Percentiles rank a stretch among this genome's conserved stretches.
Evolutionary conservation across 371 early-diverging fungal species (phyloP).

Genomic region (Mucor indicus): DNA sequence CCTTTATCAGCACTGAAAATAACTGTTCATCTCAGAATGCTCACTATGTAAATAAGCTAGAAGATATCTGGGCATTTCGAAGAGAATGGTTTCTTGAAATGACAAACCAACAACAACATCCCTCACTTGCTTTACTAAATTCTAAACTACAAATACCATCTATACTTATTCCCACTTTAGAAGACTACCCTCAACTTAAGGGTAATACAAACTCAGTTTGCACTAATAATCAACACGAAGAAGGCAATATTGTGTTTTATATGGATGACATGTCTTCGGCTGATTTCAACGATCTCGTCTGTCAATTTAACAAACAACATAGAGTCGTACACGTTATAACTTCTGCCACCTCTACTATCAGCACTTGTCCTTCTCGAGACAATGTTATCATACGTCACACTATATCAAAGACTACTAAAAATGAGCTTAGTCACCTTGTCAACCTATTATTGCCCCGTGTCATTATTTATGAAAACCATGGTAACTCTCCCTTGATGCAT

Average conservation of each 20-base stretch:
- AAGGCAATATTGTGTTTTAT: no score
- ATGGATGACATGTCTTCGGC: no score
- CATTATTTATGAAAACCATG: conserved; percentile 15
- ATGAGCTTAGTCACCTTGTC: not conserved
- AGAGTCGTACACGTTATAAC: no score
- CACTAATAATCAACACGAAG: no score
- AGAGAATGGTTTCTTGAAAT: conserved; percentile 25
- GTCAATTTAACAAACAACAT: no score
- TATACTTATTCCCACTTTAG: not conserved
- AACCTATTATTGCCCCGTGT: conserved; percentile 14
- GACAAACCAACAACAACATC: not conserved
- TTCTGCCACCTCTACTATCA: no score
- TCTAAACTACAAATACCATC: conserved; percentile 1
- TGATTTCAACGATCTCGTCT: no score
- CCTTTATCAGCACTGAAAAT: conserved; percentile 9
- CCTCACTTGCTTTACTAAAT: not conserved
- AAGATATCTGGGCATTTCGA: conserved; percentile 27
- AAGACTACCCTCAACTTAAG: not conserved
- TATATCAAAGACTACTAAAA: not conserved
- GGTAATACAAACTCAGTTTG: no score
- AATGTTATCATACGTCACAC: not conserved
- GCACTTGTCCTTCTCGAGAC: not conserved
- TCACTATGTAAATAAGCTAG: conserved; percentile 18
- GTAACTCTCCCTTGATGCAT: conserved; percentile 17
- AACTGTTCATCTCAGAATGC: not conserved